phyloP scores from a whole-genome alignment of 164 flowering plant genomes.

The Malania oleifera region DNA sequence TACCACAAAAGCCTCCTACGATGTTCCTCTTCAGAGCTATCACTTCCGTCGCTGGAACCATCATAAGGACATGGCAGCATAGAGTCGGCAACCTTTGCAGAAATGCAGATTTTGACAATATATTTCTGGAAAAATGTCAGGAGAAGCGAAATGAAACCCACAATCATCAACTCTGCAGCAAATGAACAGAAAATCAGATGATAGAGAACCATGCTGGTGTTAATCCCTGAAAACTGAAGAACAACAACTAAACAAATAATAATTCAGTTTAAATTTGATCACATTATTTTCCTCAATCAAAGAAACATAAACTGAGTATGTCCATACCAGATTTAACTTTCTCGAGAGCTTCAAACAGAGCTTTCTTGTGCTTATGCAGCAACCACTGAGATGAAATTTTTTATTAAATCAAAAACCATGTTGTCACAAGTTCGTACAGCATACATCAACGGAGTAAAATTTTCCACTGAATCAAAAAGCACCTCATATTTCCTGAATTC shows the following conservation, averaged over 20 bases:
- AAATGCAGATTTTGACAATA: constrained; percentile 50
- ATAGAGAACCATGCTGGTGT: too few species aligned
- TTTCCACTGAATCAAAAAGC: background rate
- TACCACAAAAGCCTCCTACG: constrained; percentile 40
- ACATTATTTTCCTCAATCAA: background rate
- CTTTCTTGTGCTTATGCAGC: constrained; percentile 55
- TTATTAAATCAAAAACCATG: background rate
- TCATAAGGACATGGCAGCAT: constrained; percentile 51
- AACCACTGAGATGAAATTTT: constrained; percentile 49
- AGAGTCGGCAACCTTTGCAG: constrained; percentile 28
- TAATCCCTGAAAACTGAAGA: too few species aligned
- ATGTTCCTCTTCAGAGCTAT: constrained; percentile 19
- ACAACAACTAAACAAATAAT: background rate
- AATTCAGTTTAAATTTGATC: too few species aligned
- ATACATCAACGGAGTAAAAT: background rate
- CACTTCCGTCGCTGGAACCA: background rate
- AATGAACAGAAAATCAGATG: too few species aligned
- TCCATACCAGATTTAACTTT: constrained; percentile 83
- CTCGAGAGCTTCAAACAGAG: constrained; percentile 80
- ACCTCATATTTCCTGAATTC: too few species aligned
- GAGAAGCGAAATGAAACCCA: constrained; percentile 65
- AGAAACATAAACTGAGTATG: background rate
- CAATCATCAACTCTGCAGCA: constrained; percentile 67
- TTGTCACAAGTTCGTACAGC: too few species aligned
- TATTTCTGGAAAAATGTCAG: constrained; percentile 54